Base-by-base conservation (phyloP, 768 basidiomycete genomes). In the Pholiota molesta region DNA sequence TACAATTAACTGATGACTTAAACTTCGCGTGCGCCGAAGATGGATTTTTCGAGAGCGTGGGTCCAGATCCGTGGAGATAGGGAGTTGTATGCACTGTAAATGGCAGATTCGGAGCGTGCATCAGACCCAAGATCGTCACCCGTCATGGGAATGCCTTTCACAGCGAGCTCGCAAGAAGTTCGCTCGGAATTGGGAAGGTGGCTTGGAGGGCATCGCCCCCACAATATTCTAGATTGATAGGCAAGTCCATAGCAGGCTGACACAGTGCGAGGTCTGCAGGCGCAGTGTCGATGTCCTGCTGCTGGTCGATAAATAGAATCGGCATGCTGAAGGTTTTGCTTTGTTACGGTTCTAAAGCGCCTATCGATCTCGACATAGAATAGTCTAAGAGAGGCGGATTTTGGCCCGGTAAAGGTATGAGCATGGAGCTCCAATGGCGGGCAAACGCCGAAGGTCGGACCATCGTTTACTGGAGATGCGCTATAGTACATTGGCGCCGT, bases 171-270 rank as follows among this genome's bases (percentile, higher is more conserved):
- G 75, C 74, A 53, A 90, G 80, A 29, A 90, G 75, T 65, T 89
- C 87, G 35, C 83, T 84, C 0, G 88, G 89, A 0, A 88, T 90
- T 1, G 83, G 88, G 65, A 90, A 88, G 2, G 82, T 85, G 1
- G 70, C 62, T 59, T 64, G 61, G 16, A 59, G 39, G 8, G 53
- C 42, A 21, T 57, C 57, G 2, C 17, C 6, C 13, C 28, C 14
- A 13, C 29, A 58, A 23, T 21, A 55, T 2, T 19, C 44, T 53
- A 21, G 21, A n/a, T 37, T 45, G 2, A 21, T 45, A 9, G 44
- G 17, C 9, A 45, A 4, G 19, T 21, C 44, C 39, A n/a, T n/a
- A n/a, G n/a, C n/a, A n/a, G n/a, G n/a, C n/a, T n/a, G n/a, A n/a
- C n/a, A n/a, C n/a, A n/a, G n/a, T n/a, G n/a, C n/a, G n/a, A n/a